Base-by-base conservation (phyloP, 2,329 filamentous ascomycete genomes). In the Teratosphaeria destructans region DNA sequence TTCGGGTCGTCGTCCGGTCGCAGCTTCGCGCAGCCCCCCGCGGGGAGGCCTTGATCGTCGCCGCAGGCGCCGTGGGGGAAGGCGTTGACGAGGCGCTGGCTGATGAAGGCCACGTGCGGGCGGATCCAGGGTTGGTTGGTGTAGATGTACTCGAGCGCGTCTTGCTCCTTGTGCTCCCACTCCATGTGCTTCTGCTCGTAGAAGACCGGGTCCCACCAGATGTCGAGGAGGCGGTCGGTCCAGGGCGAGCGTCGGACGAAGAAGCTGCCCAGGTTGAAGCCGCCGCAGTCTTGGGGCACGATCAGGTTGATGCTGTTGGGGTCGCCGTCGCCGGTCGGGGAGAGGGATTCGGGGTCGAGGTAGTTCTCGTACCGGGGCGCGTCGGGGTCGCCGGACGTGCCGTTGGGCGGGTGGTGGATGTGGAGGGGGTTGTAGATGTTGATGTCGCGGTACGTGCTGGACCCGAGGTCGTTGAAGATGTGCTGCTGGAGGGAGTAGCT, bases 101-200 rank as follows among this genome's bases (percentile, higher is more conserved):
- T 87, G 54, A 96, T 81, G 75, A 99, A 99, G 4, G 85, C 93
- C 3, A 91, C 86, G 67, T 94, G 89, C 59, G 89, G 85, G 61
- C 94, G 85, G 58, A 97, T 85, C 92, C 94, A 99, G 0, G 94
- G 90, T 72, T 97, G 93, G 59, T 87, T 88, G 60, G 81, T 83
- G 77, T 99, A 99, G 63, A 99, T 81, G 76, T 95, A 88, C 76
- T 96, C 92, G 52, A 99, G 78, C 1, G 92, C 90, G 71, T 97
- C 92, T 76, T 99, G 94, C 74, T 99, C 94, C 73, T 97, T 97
- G 79, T 99, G 94, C 70, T 94, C 92, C 94, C 94, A 99, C 63
- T 94, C 84, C 92, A 96, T 96, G 74, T 99, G 94, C 72, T 91
- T 95, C 76, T 99, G 94, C 76, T 99, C 94, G 74, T 99, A 99